These are phyloP conservation scores for Umbilicus rupestris DNA, from an alignment of 164 flowering plant species.

Conservation along the genomic window DNA sequence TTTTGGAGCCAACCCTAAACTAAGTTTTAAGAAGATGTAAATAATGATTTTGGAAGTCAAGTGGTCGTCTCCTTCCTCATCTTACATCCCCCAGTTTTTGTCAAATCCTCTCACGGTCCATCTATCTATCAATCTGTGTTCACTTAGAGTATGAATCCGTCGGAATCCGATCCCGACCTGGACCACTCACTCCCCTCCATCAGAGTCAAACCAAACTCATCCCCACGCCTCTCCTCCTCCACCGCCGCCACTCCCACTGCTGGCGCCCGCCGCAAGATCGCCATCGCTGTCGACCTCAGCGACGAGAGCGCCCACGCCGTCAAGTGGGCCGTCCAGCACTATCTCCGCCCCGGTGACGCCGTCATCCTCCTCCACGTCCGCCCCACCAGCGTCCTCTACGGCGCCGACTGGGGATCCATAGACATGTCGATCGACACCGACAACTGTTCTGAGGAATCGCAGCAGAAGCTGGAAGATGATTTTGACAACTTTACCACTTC, in stretches of 20 bases:
- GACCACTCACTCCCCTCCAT: slow-evolving; percentile 37
- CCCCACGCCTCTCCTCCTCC: slow-evolving; percentile 4
- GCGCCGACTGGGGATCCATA: slow-evolving; percentile 73
- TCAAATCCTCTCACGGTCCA: background rate
- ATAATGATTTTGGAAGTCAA: too few species aligned
- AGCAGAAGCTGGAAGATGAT: slow-evolving; percentile 54
- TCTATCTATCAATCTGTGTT: background rate
- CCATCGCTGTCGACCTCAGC: slow-evolving; percentile 73
- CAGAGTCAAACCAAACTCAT: slow-evolving; percentile 8
- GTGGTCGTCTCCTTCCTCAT: too few species aligned
- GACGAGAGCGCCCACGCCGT: slow-evolving; percentile 81
- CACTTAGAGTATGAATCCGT: background rate
- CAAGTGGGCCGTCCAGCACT: slow-evolving; percentile 76
- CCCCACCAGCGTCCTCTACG: slow-evolving; percentile 64
- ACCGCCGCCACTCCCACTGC: slow-evolving; percentile 24
- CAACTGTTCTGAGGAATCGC: slow-evolving; percentile 21
- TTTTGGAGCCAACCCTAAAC: too few species aligned
- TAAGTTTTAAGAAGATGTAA: too few species aligned
- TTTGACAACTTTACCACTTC: slow-evolving; percentile 44
- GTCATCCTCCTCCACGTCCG: slow-evolving; percentile 73
- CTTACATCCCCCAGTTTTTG: background rate
- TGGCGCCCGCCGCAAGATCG: slow-evolving; percentile 42
- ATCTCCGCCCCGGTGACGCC: slow-evolving; percentile 71
- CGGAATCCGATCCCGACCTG: background rate
- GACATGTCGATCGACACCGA: slow-evolving; percentile 19